Conservation (phyloP, 257 asterid genomes). For the Coffea canephora region DNA sequence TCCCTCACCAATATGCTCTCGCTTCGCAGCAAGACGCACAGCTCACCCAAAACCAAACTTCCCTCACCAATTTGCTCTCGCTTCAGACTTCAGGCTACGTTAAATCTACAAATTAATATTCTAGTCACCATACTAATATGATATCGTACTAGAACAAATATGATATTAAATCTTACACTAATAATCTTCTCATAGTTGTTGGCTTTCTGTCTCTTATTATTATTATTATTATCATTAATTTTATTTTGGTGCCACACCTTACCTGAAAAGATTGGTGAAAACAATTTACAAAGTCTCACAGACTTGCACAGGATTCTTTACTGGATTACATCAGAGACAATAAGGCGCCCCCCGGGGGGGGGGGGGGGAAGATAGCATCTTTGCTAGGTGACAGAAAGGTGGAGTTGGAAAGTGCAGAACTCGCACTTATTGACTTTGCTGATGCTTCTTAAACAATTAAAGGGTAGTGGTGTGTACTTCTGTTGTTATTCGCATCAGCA, state of each 20-base stretch:
- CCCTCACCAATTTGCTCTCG: conserved; percentile 52
- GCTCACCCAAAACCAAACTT: conserved; percentile 60
- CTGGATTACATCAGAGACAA: conserved; percentile 19
- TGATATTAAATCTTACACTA: neutral
- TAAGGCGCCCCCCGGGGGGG: neutral
- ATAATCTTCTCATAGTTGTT: neutral
- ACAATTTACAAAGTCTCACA: neutral
- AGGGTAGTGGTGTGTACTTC: conserved; percentile 19
- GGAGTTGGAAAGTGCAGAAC: conserved; percentile 52
- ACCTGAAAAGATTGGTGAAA: conserved; percentile 11
- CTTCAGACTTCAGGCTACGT: conserved; percentile 30
- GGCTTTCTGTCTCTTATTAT: neutral
- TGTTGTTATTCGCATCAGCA: conserved; percentile 34
- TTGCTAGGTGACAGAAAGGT: conserved; percentile 67
- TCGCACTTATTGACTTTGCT: conserved; percentile 40
- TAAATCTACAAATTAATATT: conserved; percentile 25
- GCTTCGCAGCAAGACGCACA: conserved; percentile 34
- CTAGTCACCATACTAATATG: neutral
- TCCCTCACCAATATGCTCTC: conserved; percentile 52
- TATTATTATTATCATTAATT: neutral
- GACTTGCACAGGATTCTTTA: conserved; percentile 12
- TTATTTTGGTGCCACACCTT: neutral
- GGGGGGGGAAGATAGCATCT: conserved; percentile 58
- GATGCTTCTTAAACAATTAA: conserved; percentile 21
- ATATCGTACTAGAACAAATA: conserved; percentile 17